Conservation (phyloP, 164 flowering plant species). For the Hamamelis virginiana region DNA sequence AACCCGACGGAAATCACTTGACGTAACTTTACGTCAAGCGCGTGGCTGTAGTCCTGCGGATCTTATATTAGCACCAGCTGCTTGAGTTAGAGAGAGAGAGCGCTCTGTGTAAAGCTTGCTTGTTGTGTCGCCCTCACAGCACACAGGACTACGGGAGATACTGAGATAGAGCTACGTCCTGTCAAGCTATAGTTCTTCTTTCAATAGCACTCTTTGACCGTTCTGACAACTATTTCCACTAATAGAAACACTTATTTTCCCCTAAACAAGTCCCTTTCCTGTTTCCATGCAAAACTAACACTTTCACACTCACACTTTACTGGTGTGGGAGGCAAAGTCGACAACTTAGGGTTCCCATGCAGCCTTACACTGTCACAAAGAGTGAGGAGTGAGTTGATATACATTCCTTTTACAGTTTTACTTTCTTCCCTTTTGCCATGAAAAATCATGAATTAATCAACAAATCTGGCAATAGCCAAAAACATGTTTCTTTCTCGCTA, state of each 20-base stretch:
- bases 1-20: too few species aligned
- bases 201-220: constrained; percentile 2
- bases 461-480: neutral
- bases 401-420: neutral
- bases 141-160: too few species aligned
- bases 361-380: constrained; percentile 20
- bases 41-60: too few species aligned
- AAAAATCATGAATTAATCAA: constrained; percentile 6
- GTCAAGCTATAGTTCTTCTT: constrained; percentile 10
- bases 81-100: neutral
- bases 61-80: too few species aligned
- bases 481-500: too few species aligned
- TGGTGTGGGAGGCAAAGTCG: constrained; percentile 5
- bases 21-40: too few species aligned
- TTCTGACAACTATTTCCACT: constrained; percentile 8
- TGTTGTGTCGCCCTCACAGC: constrained; percentile 6
- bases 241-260: neutral
- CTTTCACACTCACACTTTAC: constrained; percentile 4
- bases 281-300: constrained; percentile 16
- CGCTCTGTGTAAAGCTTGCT: neutral
- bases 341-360: constrained; percentile 14
- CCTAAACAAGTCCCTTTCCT: neutral
- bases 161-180: constrained; percentile 11
- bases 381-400: neutral
- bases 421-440: constrained; percentile 3